These are phyloP conservation scores for Fusarium sp. DNA, from an alignment of 2,329 filamentous ascomycete species.

Conservation along the genomic window DNA sequence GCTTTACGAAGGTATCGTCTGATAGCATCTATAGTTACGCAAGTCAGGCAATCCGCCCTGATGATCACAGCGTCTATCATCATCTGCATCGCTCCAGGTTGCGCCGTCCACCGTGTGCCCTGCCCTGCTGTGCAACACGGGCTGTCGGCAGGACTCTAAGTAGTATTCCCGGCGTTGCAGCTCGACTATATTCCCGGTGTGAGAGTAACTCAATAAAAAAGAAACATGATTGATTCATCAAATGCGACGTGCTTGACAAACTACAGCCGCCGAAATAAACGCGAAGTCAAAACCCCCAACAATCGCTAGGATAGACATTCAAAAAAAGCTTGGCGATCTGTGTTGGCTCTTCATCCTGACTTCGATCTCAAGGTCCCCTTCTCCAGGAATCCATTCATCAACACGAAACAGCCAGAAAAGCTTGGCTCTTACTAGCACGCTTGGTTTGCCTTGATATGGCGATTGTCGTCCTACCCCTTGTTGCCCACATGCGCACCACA, in stretches of 20 bases:
- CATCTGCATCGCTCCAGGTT: conserved; percentile 10
- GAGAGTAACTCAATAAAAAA: conserved; percentile 8
- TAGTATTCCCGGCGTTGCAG: conserved; percentile 28
- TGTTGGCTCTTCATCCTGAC: conserved; percentile 16
- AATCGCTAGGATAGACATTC: background rate
- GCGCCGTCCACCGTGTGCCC: background rate
- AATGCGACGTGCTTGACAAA: background rate
- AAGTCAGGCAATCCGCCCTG: conserved; percentile 22
- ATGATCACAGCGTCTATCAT: conserved; percentile 28
- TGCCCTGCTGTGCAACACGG: conserved; percentile 1
- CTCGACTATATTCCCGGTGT: conserved; percentile 13
- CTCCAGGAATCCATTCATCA: conserved; percentile 15
- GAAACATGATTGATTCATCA: background rate
- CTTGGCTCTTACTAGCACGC: conserved; percentile 6
- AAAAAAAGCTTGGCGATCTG: conserved; percentile 2
- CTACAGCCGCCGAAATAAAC: background rate
- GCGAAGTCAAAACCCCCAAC: background rate
- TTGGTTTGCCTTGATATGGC: background rate
- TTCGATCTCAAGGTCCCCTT: conserved; percentile 9
- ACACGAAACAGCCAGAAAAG: conserved; percentile 28
- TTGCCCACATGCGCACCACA: conserved; percentile 12
- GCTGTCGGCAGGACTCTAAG: conserved; percentile 9
- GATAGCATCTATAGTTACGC: conserved; percentile 7
- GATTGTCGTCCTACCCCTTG: background rate
- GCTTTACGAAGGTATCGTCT: conserved; percentile 6